Evolutionary conservation across 1,284 basidiomycete genomes (phyloP).

Genomic region (Ceratobasidium sp.): DNA sequence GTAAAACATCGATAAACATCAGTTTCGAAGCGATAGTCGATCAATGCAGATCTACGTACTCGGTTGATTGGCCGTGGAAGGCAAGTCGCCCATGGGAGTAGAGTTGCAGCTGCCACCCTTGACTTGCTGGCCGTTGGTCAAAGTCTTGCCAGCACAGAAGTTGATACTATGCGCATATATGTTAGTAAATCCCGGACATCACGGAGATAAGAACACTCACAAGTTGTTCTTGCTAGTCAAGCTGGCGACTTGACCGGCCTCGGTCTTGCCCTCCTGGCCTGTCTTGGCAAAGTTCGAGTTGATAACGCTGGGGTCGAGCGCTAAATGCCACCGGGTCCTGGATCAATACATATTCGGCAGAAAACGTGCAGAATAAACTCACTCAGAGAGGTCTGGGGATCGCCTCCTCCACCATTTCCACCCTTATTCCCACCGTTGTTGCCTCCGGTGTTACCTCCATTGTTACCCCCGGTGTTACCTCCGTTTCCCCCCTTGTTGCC

Average conservation of each 20-base stretch:
- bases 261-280: constrained; percentile 43
- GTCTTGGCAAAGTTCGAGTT: constrained; percentile 43
- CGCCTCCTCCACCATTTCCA: constrained; percentile 3
- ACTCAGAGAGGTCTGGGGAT: constrained; percentile 33
- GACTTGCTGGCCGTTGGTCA: constrained; percentile 51
- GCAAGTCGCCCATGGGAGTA: constrained; percentile 45
- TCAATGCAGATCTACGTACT: constrained; percentile 37
- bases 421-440: not conserved
- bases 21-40: not conserved
- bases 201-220: not conserved
- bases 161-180: constrained; percentile 43
- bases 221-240: constrained; percentile 50
- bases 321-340: constrained; percentile 30
- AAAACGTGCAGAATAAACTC: not conserved
- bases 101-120: constrained; percentile 51
- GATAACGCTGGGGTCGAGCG: constrained; percentile 45
- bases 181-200: constrained; percentile 44
- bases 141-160: constrained; percentile 48
- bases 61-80: constrained; percentile 32
- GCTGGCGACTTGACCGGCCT: constrained; percentile 48
- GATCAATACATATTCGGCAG: not conserved
- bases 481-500: not conserved
- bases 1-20: not conserved
- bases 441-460: not conserved
- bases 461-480: not conserved